Percentiles rank a stretch among this genome's conserved stretches.
Evolutionary conservation across 2,329 filamentous ascomycete genomes (phyloP).

Genomic region (Phoma herbarum): DNA sequence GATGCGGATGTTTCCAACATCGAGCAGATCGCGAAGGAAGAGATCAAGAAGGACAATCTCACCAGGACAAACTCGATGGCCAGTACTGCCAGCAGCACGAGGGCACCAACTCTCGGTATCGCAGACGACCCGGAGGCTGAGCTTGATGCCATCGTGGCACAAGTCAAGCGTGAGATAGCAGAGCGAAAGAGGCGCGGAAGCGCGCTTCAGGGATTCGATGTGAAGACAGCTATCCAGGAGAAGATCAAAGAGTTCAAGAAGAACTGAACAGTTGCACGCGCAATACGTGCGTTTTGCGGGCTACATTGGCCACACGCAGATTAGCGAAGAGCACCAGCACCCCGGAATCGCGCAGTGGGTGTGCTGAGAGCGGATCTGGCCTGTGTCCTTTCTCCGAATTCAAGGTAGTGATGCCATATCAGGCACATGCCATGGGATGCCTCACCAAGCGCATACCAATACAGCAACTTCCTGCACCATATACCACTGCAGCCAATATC

Average conservation of each 20-base stretch:
- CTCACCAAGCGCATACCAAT: not conserved
- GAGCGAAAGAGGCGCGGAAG: slow-evolving; percentile 59
- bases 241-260: slow-evolving; percentile 47
- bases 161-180: slow-evolving; percentile 78
- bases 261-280: not conserved
- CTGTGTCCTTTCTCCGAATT: not conserved
- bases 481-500: not conserved
- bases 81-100: slow-evolving; percentile 54
- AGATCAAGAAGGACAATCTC: slow-evolving; percentile 49
- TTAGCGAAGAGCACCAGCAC: not conserved
- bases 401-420: not conserved
- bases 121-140: slow-evolving; percentile 79
- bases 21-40: slow-evolving; percentile 47
- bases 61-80: slow-evolving; percentile 66
- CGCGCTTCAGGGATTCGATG: slow-evolving; percentile 46
- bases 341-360: not conserved
- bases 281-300: not conserved
- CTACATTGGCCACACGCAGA: not conserved
- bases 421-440: not conserved
- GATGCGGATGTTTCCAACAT: slow-evolving; percentile 39
- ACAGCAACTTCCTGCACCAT: not conserved
- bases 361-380: not conserved
- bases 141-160: slow-evolving; percentile 78
- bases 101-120: slow-evolving; percentile 77
- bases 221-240: slow-evolving; percentile 48